Percentiles rank a stretch among this genome's conserved stretches.
Evolutionary conservation across 176 grass and related monocot species (phyloP).

Genomic region (Hordeum marinum): DNA sequence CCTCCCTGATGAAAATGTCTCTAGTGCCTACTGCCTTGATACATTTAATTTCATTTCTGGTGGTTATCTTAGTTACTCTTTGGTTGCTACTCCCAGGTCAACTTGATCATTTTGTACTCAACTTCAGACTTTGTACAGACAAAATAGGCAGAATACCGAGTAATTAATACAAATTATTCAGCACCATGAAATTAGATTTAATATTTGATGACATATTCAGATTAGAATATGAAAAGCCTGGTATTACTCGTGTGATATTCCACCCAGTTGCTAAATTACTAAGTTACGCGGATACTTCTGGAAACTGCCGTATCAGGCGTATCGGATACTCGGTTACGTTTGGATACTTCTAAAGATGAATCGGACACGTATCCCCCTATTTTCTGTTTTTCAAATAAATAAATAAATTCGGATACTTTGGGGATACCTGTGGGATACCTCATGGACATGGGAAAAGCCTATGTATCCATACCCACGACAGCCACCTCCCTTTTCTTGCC

Average conservation of each 20-base stretch:
- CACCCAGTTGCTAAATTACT: not conserved
- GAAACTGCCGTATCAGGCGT: too few species aligned
- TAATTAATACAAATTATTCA: not conserved
- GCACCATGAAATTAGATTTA: not conserved
- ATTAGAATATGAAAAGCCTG: not conserved
- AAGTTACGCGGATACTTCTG: too few species aligned
- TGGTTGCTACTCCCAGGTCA: not conserved
- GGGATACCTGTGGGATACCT: too few species aligned
- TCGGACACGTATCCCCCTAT: too few species aligned
- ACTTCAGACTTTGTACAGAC: not conserved
- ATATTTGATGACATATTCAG: not conserved
- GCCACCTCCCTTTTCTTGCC: too few species aligned
- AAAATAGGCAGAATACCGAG: not conserved
- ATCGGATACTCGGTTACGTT: too few species aligned
- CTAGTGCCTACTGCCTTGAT: not conserved
- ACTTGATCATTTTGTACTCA: not conserved
- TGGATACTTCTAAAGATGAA: too few species aligned
- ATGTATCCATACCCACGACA: too few species aligned
- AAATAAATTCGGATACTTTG: too few species aligned
- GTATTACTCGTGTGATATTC: not conserved
- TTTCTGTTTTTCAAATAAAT: too few species aligned
- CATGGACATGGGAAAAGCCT: too few species aligned
- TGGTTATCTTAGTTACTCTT: slow-evolving; percentile 7
- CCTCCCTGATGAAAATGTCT: not conserved
- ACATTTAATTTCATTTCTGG: not conserved